phyloP scores from a whole-genome alignment of 371 early-diverging fungal genomes.

The Entomophthora muscae region DNA sequence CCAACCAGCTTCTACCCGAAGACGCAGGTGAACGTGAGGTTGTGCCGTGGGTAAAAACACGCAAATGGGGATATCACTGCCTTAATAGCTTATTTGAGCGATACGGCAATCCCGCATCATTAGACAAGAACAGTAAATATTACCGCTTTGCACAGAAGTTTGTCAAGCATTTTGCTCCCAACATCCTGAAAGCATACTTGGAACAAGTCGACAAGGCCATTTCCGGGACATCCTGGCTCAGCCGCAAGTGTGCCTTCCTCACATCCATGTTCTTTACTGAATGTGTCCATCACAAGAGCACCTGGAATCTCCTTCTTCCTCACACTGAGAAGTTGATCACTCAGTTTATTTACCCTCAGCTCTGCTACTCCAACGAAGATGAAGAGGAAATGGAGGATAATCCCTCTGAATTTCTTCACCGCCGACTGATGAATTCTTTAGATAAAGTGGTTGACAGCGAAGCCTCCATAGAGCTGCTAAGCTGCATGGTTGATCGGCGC shows the following conservation, averaged over 20 bases:
- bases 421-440: slow-evolving; percentile 3
- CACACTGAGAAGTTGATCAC: slow-evolving; percentile 53
- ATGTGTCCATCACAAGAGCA: slow-evolving; percentile 62
- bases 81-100: slow-evolving; percentile 59
- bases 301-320: slow-evolving; percentile 75
- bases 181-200: slow-evolving; percentile 59
- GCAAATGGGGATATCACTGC: slow-evolving; percentile 82
- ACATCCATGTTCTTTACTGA: slow-evolving; percentile 16
- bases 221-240: slow-evolving; percentile 39
- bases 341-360: slow-evolving; percentile 72
- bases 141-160: slow-evolving; percentile 57
- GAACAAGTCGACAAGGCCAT: slow-evolving; percentile 54
- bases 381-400: slow-evolving; percentile 79
- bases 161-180: slow-evolving; percentile 63
- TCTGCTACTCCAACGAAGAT: slow-evolving; percentile 68
- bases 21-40: slow-evolving; percentile 50
- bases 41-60: slow-evolving; percentile 75
- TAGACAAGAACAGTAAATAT: slow-evolving; percentile 35
- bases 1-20: slow-evolving; percentile 29
- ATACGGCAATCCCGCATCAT: slow-evolving; percentile 54
- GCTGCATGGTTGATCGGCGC: slow-evolving; percentile 51
- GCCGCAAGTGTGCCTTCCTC: slow-evolving; percentile 22
- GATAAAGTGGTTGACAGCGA: slow-evolving; percentile 8
- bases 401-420: slow-evolving; percentile 79
- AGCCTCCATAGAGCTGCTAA: slow-evolving; percentile 25